Evolutionary conservation across 1,139 yeast genomes (phyloP), one percentile per base, ranked within the genome.

Genomic region (Nakaseomyces uthaithaninus): DNA sequence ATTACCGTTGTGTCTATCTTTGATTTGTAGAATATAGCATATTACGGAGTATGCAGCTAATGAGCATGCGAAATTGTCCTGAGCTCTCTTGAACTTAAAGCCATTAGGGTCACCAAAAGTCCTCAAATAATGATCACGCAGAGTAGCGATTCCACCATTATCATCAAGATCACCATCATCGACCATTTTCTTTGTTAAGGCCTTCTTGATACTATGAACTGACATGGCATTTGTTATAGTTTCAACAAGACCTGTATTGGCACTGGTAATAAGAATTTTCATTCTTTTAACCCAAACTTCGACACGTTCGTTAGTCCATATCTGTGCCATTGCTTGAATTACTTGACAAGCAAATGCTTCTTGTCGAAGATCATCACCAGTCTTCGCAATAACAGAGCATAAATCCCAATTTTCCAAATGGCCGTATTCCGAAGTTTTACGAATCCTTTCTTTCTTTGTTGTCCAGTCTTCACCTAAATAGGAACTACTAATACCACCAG

Each of bases 311-410:
- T 68, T 72, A 39, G 75, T 74, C 97, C 97, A 91, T 36, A 86
- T 78, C 41, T 75, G 77, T 0, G 94, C 80, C 62, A 89, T 84
- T 34, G 94, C 80, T 42, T 83, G 79, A 37, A 91, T 89, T 27
- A 91, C 62, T 57, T 91, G 98, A 50, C 96, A 87, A 0, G 98
- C 98, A 68, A 91, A 87, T 0, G 98, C 96, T 58, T 91, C 98
- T 59, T 91, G 98, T 16, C 95, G 84, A 40, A 91, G 63, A 60
- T 91, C 98, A 54, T 84, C 91, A 23, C 98, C 98, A 38, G 95
- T 89, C 56, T 91, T 91, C 7, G 91, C 95, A 57, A 91, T 91
- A 3, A 89, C 96, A 0, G 96, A 87, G 51, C 91, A 86, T 28
- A 91, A 62, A 45, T 91, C 97, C 98, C 98, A 91, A 58, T 86